These are phyloP conservation scores for Monilinia laxa DNA, from an alignment of 2,329 filamentous ascomycete genomes.

Conservation along the genomic window DNA sequence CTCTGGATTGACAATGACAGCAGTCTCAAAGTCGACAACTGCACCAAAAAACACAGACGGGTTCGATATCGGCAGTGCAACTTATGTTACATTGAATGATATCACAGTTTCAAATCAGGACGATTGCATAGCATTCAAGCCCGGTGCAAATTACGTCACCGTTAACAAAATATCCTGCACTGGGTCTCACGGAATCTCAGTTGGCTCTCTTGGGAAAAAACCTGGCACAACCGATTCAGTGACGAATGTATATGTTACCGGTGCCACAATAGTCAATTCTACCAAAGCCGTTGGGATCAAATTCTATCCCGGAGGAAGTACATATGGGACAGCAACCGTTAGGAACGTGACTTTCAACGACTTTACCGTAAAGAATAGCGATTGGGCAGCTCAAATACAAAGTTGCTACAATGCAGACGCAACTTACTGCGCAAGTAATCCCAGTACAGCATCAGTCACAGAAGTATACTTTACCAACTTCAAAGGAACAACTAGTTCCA, in stretches of 20 bases:
- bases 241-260: slow-evolving; percentile 45
- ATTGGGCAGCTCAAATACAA: slow-evolving; percentile 49
- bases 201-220: slow-evolving; percentile 47
- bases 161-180: slow-evolving; percentile 47
- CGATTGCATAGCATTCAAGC: slow-evolving; percentile 59
- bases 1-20: slow-evolving; percentile 43
- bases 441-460: slow-evolving; percentile 41
- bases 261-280: slow-evolving; percentile 45
- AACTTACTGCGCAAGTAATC: slow-evolving; percentile 42
- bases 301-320: slow-evolving; percentile 44
- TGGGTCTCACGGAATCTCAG: slow-evolving; percentile 49
- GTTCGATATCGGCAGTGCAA: slow-evolving; percentile 49
- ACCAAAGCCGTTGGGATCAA: slow-evolving; percentile 50
- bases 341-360: slow-evolving; percentile 46
- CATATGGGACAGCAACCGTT: slow-evolving; percentile 43
- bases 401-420: slow-evolving; percentile 45
- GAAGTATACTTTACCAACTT: slow-evolving; percentile 44
- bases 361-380: slow-evolving; percentile 43
- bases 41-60: slow-evolving; percentile 54
- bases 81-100: slow-evolving; percentile 50
- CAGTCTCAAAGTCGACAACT: slow-evolving; percentile 44
- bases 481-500: slow-evolving; percentile 43
- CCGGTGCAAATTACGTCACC: slow-evolving; percentile 48
- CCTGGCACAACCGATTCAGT: slow-evolving; percentile 43
- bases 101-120: slow-evolving; percentile 56